phyloP scores from a whole-genome alignment of 2,329 filamentous ascomycete species.

The Fusarium tanahbumbuense region DNA sequence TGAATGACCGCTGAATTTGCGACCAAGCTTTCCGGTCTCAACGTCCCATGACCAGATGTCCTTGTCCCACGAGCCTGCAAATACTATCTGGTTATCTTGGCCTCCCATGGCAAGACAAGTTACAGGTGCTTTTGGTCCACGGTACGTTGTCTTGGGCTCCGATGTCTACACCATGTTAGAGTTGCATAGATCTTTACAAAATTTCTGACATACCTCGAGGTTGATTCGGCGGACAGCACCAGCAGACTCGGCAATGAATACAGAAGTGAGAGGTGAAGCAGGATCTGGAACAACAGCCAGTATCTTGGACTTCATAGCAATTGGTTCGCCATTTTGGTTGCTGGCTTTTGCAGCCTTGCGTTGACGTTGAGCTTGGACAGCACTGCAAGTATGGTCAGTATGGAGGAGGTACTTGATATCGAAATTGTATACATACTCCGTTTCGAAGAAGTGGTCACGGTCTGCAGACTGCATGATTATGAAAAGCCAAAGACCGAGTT shows the following conservation, averaged over 20 bases:
- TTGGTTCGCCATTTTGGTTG: conserved; percentile 86
- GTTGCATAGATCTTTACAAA: not conserved
- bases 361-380: conserved; percentile 59
- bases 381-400: conserved; percentile 51
- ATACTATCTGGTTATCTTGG: conserved; percentile 69
- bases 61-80: conserved; percentile 96
- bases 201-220: conserved; percentile 70
- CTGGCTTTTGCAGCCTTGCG: conserved; percentile 76
- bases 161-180: conserved; percentile 46
- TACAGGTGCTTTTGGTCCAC: conserved; percentile 82
- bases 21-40: conserved; percentile 63
- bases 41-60: conserved; percentile 87
- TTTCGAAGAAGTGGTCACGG: conserved; percentile 90
- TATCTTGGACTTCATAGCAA: conserved; percentile 86
- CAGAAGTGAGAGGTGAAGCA: conserved; percentile 62
- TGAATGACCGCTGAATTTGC: conserved; percentile 78
- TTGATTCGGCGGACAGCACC: conserved; percentile 80
- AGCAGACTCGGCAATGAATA: conserved; percentile 90
- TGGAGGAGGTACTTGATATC: not conserved
- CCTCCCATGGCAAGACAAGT: conserved; percentile 79
- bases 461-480: conserved; percentile 74
- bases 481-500: no score
- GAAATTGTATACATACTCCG: conserved; percentile 71
- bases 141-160: conserved; percentile 62
- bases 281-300: conserved; percentile 79